phyloP scores from a whole-genome alignment of 2,329 filamentous ascomycete genomes.

The Magnaporthales sp. region DNA sequence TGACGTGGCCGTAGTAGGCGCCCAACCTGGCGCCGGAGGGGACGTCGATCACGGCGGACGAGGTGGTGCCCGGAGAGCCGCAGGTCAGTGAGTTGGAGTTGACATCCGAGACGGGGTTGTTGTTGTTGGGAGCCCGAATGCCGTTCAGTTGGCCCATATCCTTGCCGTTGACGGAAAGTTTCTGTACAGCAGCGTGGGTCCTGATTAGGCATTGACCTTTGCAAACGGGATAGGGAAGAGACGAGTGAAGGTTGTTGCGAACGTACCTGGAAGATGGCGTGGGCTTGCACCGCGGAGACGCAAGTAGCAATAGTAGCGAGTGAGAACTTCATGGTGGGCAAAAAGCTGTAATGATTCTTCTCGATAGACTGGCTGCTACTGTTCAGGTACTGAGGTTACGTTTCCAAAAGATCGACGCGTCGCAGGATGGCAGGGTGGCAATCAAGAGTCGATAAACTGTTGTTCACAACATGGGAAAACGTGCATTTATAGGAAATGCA shows the following conservation, averaged over 20 bases:
- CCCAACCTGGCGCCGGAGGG: constrained; percentile 42
- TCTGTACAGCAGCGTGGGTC: constrained; percentile 6
- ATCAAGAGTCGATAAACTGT: background rate
- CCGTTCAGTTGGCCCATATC: constrained; percentile 33
- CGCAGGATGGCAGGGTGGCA: background rate
- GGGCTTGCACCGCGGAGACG: constrained; percentile 25
- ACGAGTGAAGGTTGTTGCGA: background rate
- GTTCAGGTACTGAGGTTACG: background rate
- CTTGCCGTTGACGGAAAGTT: constrained; percentile 37
- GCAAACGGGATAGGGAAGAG: background rate
- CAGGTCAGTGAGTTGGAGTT: constrained; percentile 39
- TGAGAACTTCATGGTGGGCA: constrained; percentile 28
- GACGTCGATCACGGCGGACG: constrained; percentile 35
- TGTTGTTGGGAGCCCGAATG: constrained; percentile 39
- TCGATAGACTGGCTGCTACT: constrained; percentile 4
- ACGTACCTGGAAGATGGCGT: constrained; percentile 33
- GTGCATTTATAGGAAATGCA: background rate
- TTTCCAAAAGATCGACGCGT: constrained; percentile 1
- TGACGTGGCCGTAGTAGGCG: constrained; percentile 33
- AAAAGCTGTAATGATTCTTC: background rate
- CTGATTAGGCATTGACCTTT: background rate
- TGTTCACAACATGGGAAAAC: background rate
- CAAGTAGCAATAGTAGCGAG: constrained; percentile 22
- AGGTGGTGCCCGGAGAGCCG: constrained; percentile 33
- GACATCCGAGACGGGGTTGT: constrained; percentile 44